phyloP scores from a whole-genome alignment of 1,284 basidiomycete genomes.

The Caloboletus firmus region DNA sequence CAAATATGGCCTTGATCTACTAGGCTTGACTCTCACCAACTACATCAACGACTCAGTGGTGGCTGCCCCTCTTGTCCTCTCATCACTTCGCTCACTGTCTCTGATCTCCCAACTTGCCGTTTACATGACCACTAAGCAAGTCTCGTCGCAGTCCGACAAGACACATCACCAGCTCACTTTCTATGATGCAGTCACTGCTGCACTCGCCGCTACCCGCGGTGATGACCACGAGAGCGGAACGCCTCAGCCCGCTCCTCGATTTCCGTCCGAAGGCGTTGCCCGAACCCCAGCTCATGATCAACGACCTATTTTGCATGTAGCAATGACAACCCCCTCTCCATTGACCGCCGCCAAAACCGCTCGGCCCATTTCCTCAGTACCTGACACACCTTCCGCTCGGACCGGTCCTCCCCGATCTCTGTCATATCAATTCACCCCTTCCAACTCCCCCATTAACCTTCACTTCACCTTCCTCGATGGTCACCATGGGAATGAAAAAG shows the following conservation, averaged over 20 bases:
- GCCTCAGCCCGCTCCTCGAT: background rate
- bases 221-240: background rate
- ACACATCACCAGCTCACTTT: conserved; percentile 3
- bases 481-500: conserved; percentile 27
- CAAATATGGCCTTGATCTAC: no score
- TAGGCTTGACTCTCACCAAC: no score
- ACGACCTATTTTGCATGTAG: conserved; percentile 12
- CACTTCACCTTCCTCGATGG: conserved; percentile 18
- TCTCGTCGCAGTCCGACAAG: conserved; percentile 2
- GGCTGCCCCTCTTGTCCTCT: background rate
- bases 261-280: background rate
- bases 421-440: conserved; percentile 59
- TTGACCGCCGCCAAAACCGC: conserved; percentile 3
- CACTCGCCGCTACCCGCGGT: conserved; percentile 1
- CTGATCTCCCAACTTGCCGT: background rate
- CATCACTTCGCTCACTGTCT: background rate
- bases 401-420: conserved; percentile 75
- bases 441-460: conserved; percentile 43
- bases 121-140: conserved; percentile 14
- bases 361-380: conserved; percentile 24
- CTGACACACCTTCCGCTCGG: conserved; percentile 59
- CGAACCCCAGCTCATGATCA: conserved; percentile 7
- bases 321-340: conserved; percentile 9
- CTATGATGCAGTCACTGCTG: conserved; percentile 5
- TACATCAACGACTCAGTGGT: conserved; percentile 17